Percentiles rank a stretch among this genome's conserved stretches.
These are phyloP conservation scores for Fusarium concolor DNA, from an alignment of 2,329 filamentous ascomycete genomes.

Conservation along the genomic window DNA sequence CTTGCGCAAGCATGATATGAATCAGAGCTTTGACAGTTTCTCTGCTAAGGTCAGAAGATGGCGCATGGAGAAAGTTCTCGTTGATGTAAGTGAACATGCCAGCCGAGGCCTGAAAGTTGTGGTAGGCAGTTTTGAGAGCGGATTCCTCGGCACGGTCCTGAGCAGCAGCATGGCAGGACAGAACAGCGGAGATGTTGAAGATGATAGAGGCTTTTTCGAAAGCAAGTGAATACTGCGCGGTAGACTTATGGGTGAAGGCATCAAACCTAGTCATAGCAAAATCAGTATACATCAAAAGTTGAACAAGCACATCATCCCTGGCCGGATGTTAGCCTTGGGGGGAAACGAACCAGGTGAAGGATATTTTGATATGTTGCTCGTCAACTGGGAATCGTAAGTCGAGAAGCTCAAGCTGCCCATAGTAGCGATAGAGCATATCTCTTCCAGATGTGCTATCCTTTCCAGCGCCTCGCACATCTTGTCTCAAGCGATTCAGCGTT, in stretches of 20 bases:
- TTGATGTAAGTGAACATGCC: conserved; percentile 99
- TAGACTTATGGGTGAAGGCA: conserved; percentile 99
- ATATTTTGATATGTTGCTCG: conserved; percentile 99
- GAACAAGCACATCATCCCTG: not conserved
- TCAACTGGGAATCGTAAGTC: conserved; percentile 97
- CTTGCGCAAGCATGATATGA: conserved; percentile 91
- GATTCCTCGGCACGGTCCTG: conserved; percentile 93
- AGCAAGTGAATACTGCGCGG: conserved; percentile 93
- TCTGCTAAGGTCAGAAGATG: conserved; percentile 93
- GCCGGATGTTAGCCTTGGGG: not conserved
- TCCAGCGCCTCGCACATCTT: conserved; percentile 97
- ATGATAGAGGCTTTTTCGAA: conserved; percentile 99
- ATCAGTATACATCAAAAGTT: conserved; percentile 15
- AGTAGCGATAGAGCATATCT: conserved; percentile 96
- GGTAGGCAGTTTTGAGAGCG: conserved; percentile 95
- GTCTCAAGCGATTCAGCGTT: conserved; percentile 91
- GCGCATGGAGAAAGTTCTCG: conserved; percentile 97
- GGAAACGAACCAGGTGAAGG: conserved; percentile 89
- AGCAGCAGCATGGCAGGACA: conserved; percentile 93
- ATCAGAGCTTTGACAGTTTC: conserved; percentile 97
- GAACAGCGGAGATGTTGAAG: conserved; percentile 97
- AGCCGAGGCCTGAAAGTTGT: conserved; percentile 96
- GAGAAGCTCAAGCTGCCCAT: conserved; percentile 93
- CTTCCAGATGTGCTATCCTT: conserved; percentile 95
- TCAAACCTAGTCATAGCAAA: conserved; percentile 78